Conservation (phyloP, 208 protist genomes). For the Leishmania tarentolae region DNA sequence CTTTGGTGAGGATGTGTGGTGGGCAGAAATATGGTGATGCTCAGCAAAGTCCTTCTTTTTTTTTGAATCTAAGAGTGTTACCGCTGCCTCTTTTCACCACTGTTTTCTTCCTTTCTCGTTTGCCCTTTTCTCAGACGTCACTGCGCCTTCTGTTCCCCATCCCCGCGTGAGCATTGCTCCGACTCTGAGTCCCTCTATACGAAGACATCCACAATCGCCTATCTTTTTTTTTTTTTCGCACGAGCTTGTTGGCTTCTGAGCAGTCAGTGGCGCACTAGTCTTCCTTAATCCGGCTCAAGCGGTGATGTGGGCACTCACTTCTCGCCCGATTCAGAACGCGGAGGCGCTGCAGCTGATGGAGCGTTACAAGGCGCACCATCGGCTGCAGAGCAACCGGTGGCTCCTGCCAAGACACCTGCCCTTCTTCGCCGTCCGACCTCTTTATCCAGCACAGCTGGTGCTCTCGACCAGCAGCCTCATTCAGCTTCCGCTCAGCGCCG, state of each 20-base stretch:
- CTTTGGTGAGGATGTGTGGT: neutral
- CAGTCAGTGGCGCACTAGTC: neutral
- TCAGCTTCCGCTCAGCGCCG: conserved; percentile 19
- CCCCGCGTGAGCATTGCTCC: neutral
- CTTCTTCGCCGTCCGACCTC: conserved; percentile 30
- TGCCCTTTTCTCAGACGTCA: neutral
- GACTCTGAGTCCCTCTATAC: neutral
- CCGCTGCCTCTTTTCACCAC: neutral
- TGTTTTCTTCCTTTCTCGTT: neutral
- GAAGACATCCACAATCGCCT: neutral
- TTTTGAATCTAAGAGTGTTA: neutral
- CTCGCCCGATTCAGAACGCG: conserved; percentile 22
- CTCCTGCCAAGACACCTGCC: conserved; percentile 39
- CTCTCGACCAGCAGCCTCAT: conserved; percentile 23
- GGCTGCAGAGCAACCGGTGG: conserved; percentile 48
- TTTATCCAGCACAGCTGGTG: conserved; percentile 24
- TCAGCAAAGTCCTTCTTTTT: neutral
- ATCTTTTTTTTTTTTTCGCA: conserved; percentile 1
- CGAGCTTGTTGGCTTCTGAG: too few relatives aligned
- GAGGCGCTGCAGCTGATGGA: conserved; percentile 28
- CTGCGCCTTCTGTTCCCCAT: neutral
- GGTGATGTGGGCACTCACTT: conserved; percentile 50
- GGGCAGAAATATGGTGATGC: neutral
- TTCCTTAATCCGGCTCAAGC: neutral
- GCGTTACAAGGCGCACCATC: conserved; percentile 14